phyloP scores from a whole-genome alignment of 2,329 filamentous ascomycete genomes.

The Emmonsiellopsis sp. region DNA sequence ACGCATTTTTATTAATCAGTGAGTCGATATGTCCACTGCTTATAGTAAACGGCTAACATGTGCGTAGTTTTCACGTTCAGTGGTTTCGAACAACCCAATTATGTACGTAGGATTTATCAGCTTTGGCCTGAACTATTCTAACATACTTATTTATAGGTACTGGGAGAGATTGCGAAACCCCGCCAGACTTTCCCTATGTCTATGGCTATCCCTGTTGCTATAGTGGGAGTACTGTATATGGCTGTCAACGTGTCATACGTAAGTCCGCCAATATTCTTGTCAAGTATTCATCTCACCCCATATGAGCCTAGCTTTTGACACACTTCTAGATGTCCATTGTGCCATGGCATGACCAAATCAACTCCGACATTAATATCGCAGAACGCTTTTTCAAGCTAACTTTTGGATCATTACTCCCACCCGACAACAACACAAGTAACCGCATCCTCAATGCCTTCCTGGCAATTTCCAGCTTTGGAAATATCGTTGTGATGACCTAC shows the following conservation, averaged over 20 bases:
- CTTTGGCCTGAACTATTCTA: background rate
- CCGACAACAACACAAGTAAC: constrained; percentile 1
- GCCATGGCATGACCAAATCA: background rate
- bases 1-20: constrained; percentile 14
- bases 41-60: background rate
- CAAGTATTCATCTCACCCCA: background rate
- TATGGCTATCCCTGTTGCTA: constrained; percentile 24
- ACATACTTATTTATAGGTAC: constrained; percentile 13
- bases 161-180: constrained; percentile 34
- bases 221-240: constrained; percentile 28
- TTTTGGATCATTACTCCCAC: constrained; percentile 1
- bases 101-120: constrained; percentile 24
- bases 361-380: background rate
- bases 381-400: constrained; percentile 5
- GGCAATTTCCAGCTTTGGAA: constrained; percentile 46
- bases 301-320: background rate
- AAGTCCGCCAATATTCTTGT: constrained; percentile 13
- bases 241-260: constrained; percentile 37
- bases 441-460: constrained; percentile 25
- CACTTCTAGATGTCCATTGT: constrained; percentile 8
- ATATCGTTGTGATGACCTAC: constrained; percentile 49
- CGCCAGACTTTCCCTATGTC: constrained; percentile 26
- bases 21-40: background rate
- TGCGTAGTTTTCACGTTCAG: constrained; percentile 23
- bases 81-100: constrained; percentile 38